phyloP scores from a whole-genome alignment of 352 stramenopile genomes.

The Phytophthora brassicae region DNA sequence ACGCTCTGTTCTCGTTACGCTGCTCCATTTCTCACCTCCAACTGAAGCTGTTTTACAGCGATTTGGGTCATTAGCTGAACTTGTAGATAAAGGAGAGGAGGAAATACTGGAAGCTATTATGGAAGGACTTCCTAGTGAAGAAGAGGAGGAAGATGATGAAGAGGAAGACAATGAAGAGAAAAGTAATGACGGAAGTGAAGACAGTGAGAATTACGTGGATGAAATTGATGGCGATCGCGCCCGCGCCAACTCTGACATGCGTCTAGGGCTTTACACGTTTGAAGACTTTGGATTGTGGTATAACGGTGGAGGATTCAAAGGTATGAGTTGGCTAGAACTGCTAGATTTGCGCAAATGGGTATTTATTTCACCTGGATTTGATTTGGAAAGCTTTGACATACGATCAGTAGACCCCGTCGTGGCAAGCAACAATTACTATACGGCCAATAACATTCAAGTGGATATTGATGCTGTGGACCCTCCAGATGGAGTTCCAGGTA shows the following conservation, averaged over 20 bases:
- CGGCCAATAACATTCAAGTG: slow-evolving; percentile 82
- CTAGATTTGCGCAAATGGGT: slow-evolving; percentile 86
- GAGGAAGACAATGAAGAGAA: slow-evolving; percentile 25
- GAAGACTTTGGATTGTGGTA: slow-evolving; percentile 88
- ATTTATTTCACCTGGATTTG: slow-evolving; percentile 73
- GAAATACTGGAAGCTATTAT: slow-evolving; percentile 81
- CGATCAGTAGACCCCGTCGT: slow-evolving; percentile 72
- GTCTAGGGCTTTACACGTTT: slow-evolving; percentile 68
- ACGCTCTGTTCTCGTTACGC: slow-evolving; percentile 73
- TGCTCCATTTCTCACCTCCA: slow-evolving; percentile 75
- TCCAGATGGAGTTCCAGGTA: slow-evolving; percentile 29
- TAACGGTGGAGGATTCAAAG: slow-evolving; percentile 74
- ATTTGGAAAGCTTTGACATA: slow-evolving; percentile 63
- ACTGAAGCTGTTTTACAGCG: slow-evolving; percentile 51
- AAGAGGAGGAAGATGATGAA: slow-evolving; percentile 33
- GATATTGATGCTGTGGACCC: slow-evolving; percentile 59
- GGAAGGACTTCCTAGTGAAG: slow-evolving; percentile 42
- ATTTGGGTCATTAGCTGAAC: slow-evolving; percentile 65
- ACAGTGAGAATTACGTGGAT: slow-evolving; percentile 30
- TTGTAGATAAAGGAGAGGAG: slow-evolving; percentile 77
- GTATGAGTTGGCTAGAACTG: slow-evolving; percentile 85
- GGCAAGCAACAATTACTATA: slow-evolving; percentile 84
- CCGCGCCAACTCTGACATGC: slow-evolving; percentile 53
- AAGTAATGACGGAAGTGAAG: slow-evolving; percentile 22
- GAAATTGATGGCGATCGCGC: slow-evolving; percentile 44